Evolutionary conservation across 495 filamentous ascomycete species (phyloP).

Genomic region (Jackrogersella multiformis): DNA sequence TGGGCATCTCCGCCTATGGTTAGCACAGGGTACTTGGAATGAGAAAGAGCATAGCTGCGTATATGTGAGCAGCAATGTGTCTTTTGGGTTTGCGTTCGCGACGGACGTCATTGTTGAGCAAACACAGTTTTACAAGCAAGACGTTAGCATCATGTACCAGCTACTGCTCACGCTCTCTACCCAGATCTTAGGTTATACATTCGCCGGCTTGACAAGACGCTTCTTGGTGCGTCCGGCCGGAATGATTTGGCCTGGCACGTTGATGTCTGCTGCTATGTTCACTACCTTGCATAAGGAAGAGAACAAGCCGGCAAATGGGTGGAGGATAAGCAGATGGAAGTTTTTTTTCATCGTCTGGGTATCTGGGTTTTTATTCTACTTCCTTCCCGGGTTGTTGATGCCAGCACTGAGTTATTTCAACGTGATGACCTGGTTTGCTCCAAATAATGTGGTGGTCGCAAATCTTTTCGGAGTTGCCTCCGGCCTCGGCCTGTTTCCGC

Average conservation of each 20-base stretch:
- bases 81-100: conserved; percentile 89
- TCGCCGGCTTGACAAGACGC: conserved; percentile 79
- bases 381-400: conserved; percentile 83
- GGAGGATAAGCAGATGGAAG: conserved; percentile 80
- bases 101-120: conserved; percentile 89
- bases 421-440: conserved; percentile 90
- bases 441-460: conserved; percentile 76
- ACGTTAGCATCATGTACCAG: conserved; percentile 77
- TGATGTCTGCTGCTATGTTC: conserved; percentile 89
- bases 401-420: conserved; percentile 90
- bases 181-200: conserved; percentile 84
- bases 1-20: conserved; percentile 69
- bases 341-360: conserved; percentile 82
- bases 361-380: conserved; percentile 78
- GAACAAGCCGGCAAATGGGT: conserved; percentile 83
- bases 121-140: conserved; percentile 85
- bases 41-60: conserved; percentile 88
- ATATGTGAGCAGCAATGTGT: conserved; percentile 88
- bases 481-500: conserved; percentile 82
- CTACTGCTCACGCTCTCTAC: conserved; percentile 83
- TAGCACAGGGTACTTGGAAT: conserved; percentile 84
- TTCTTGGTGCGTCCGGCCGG: conserved; percentile 84
- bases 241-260: conserved; percentile 92
- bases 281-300: conserved; percentile 84
- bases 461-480: conserved; percentile 88